A percentile compares a stretch with the other conserved stretches of the same genome.
phyloP scores from a whole-genome alignment of 176 grass and related monocot genomes.

The Eleusine coracana region DNA sequence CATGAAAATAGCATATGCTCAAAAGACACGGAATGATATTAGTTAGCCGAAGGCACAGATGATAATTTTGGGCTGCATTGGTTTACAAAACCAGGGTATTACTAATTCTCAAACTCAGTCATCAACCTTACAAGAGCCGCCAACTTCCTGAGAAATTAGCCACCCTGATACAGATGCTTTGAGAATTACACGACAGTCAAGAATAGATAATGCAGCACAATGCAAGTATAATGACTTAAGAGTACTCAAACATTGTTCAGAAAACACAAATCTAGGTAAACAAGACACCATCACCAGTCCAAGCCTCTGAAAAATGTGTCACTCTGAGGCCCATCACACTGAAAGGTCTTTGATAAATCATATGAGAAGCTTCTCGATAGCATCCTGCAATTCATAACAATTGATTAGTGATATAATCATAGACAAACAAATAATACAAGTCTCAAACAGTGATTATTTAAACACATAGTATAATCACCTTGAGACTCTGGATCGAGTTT shows the following conservation, averaged over 20 bases:
- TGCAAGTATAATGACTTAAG: constrained; percentile 15
- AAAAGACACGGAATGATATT: background rate
- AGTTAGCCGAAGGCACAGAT: background rate
- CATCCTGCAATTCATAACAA: constrained; percentile 52
- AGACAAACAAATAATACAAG: background rate
- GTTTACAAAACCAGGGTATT: background rate
- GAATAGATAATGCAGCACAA: constrained; percentile 20
- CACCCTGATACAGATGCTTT: constrained; percentile 31
- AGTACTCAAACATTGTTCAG: constrained; percentile 38
- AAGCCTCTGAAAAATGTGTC: constrained; percentile 78
- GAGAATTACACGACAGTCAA: constrained; percentile 40
- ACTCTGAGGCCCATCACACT: constrained; percentile 73
- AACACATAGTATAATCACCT: constrained; percentile 42
- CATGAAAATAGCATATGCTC: background rate
- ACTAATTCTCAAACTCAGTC: constrained; percentile 23
- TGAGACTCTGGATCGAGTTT: constrained; percentile 67
- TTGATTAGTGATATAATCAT: background rate
- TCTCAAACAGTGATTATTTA: background rate
- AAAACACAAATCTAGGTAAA: constrained; percentile 43
- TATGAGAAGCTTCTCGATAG: constrained; percentile 88
- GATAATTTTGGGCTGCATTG: background rate
- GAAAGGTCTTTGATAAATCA: constrained; percentile 58
- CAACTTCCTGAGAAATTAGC: constrained; percentile 3
- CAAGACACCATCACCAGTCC: constrained; percentile 75
- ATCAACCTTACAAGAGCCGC: constrained; percentile 19